Conservation (phyloP, 805 yeast genomes). For the Dipodascus geniculatus region DNA sequence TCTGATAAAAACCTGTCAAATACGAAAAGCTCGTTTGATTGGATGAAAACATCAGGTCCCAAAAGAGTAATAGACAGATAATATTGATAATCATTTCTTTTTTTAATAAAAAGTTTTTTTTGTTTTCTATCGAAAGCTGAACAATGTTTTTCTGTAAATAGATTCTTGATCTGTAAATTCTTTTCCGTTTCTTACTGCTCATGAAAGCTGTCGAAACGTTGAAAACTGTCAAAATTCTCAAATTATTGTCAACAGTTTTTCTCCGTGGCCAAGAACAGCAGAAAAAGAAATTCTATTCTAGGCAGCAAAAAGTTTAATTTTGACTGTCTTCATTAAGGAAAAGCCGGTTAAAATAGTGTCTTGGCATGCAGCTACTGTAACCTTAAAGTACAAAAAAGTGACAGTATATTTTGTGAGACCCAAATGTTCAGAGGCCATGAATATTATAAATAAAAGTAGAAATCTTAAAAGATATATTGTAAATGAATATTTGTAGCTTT, state of each 20-base stretch:
- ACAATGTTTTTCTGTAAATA: not conserved
- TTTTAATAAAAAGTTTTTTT: not conserved
- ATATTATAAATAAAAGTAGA: too few species aligned
- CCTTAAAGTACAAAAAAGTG: not conserved
- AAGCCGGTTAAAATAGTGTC: not conserved
- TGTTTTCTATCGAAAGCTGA: not conserved
- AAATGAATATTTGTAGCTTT: too few species aligned
- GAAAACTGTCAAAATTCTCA: too few species aligned
- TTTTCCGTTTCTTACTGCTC: not conserved
- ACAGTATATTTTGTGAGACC: not conserved
- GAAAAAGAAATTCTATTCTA: too few species aligned
- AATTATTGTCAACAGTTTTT: too few species aligned
- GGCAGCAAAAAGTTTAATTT: too few species aligned
- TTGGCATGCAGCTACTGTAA: not conserved
- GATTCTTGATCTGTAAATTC: not conserved
- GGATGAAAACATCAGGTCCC: not conserved
- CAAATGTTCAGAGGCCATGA: too few species aligned
- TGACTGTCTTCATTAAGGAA: not conserved
- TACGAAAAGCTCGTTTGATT: not conserved
- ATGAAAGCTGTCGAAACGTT: not conserved
- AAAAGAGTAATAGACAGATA: too few species aligned
- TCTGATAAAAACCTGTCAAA: not conserved
- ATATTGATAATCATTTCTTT: not conserved
- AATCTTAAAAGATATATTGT: too few species aligned
- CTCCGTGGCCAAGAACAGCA: too few species aligned